Evolutionary conservation across 495 filamentous ascomycete genomes (phyloP), one percentile per base, ranked within the genome.

Genomic region (Aeminium ludgeri): DNA sequence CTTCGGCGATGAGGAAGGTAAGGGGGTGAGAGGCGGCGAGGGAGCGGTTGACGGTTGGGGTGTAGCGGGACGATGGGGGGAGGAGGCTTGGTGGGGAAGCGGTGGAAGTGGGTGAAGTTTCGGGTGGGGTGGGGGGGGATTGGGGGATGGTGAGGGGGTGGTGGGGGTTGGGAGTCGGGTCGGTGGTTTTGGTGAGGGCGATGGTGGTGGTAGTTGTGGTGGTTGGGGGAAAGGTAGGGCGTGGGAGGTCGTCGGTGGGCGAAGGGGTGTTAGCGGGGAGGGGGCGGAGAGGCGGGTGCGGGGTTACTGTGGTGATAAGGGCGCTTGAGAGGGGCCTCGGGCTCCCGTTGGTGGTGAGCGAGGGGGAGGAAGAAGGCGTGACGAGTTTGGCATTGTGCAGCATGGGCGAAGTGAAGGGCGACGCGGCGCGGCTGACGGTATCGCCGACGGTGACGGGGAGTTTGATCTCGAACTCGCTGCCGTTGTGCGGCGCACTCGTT

Each of bases 401-500:
- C 17, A 52, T 46, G 8, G 58, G 56, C 0, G 58, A 60, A n/a
- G 51, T 41, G 36, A 50, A 60, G 1, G 56, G 56, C 10, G 58
- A 58, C 10, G 45, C 19, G 29, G 59, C 52, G 10, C 59, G 32
- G 40, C 55, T 60, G 40, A 52, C 49, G 0, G 52, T 48, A 30
- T 59, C 59, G 18, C 53, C 57, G 34, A 72, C 68, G 6, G 64
- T 70, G 12, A 77, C 59, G 6, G 80, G 80, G 15, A 86, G 59
- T 34, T 73, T 69, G 36, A 86, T 76, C 50, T 78, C 70, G 53
- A 86, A 86, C 42, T 81, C 76, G n/a, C 76, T 72, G 11, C 81
- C 81, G 54, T 66, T 69, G 32, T 67, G 57, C 16, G 78, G 73
- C 1, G 80, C 81, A 4, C 70, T 66, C 2, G 76, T 82, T 20